These are phyloP conservation scores for Amauroascus niger DNA, from an alignment of 2,329 filamentous ascomycete species.

Conservation along the genomic window DNA sequence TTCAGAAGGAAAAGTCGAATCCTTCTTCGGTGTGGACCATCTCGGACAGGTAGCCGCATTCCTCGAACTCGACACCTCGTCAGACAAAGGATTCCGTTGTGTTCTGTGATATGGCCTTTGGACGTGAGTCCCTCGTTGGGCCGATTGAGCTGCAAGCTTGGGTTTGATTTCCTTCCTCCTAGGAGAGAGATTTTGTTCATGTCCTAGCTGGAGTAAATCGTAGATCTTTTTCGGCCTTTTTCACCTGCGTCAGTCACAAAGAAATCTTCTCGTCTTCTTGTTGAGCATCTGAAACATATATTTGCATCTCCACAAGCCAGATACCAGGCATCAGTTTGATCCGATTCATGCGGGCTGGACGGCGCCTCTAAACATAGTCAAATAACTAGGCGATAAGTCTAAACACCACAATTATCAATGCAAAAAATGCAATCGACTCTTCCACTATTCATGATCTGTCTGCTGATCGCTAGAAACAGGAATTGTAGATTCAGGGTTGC, in stretches of 20 bases:
- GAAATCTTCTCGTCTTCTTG: too few species aligned
- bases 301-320: too few species aligned
- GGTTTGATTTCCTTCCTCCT: not conserved
- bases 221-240: not conserved
- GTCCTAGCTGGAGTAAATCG: not conserved
- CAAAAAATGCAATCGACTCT: not conserved
- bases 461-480: not conserved
- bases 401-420: too few species aligned
- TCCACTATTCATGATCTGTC: not conserved
- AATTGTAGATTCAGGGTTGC: not conserved
- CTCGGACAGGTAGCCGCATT: constrained; percentile 46
- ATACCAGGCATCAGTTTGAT: too few species aligned
- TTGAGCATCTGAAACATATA: too few species aligned
- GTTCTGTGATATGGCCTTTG: constrained; percentile 19
- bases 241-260: too few species aligned
- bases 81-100: constrained; percentile 26
- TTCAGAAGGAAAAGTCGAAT: constrained; percentile 43
- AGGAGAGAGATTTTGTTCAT: not conserved
- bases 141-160: not conserved
- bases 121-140: not conserved
- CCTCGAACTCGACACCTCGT: constrained; percentile 40
- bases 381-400: not conserved
- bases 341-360: not conserved
- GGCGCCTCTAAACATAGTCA: not conserved
- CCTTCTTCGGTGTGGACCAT: constrained; percentile 54